Evolutionary conservation across 305 asterid genomes (phyloP), one percentile per base, ranked within the genome.

Genomic region (Plantago rigida): DNA sequence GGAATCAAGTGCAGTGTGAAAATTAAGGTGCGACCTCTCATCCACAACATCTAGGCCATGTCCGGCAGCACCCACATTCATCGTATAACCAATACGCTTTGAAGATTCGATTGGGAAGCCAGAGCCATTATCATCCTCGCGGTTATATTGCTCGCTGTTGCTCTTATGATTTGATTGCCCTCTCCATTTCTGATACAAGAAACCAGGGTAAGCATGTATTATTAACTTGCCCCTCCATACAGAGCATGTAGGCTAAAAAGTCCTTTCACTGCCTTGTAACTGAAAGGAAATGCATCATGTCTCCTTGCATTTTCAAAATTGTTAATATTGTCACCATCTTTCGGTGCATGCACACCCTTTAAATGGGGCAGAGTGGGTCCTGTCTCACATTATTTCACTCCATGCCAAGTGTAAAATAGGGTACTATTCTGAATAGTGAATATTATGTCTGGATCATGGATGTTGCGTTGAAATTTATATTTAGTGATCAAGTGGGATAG

Each of bases 71-170:
- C 65, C 69, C 51, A 17, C 59, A 50, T 62, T 77, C 14, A 59
- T 46, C 49, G 52, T 56, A 60, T 59, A 69, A 52, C 82, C 75
- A 51, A 58, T 64, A 67, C 53, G 77, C 59, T 77, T 72, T 51
- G 73, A 68, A 56, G 78, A 73, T 66, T 73, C 79, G 52, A 76
- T 61, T 10, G 72, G 80, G 71, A 71, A 78, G 56, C 76, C 74
- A 52, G 81, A 75, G 52, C 76, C 70, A 4, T 75, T 72, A 44
- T 72, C 81, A 56, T 71, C 79, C 71, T 72, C 85, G 46, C 68
- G 78, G 79, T 71, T 60, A 65, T 47, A 77, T 69, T 73, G 72
- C 74, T 82, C 82, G 57, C 79, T 80, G 56, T 52, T 66, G 69
- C 78, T 78, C 68, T 77, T 78, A 24, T 69, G 54, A 52, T 83